Conservation (phyloP, 2,329 filamentous ascomycete genomes). For the Aspergillus felis region DNA sequence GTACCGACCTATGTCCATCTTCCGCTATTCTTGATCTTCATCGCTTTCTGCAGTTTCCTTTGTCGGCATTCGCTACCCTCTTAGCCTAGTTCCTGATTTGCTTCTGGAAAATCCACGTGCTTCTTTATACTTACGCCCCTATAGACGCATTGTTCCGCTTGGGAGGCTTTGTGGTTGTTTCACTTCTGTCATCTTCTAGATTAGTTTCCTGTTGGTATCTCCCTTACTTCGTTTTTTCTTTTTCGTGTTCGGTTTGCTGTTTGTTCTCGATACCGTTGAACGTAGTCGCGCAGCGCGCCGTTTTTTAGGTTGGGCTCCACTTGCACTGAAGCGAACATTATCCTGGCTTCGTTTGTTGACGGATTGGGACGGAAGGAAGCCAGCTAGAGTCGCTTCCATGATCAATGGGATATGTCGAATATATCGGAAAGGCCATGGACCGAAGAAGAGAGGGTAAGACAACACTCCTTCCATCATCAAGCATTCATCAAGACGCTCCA, state of each 20-base stretch:
- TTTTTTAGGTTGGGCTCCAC: constrained; percentile 11
- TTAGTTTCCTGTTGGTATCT: constrained; percentile 10
- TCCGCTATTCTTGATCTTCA: constrained; percentile 9
- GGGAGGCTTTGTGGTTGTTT: constrained; percentile 29
- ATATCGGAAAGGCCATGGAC: constrained; percentile 41
- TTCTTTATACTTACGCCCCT: constrained; percentile 19
- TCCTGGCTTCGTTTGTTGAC: constrained; percentile 3
- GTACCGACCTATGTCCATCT: constrained; percentile 9
- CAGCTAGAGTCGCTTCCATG: constrained; percentile 28
- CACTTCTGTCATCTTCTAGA: constrained; percentile 11
- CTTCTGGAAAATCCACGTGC: constrained; percentile 20
- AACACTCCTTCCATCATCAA: not conserved
- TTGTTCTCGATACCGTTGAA: constrained; percentile 2
- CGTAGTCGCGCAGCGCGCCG: constrained; percentile 16
- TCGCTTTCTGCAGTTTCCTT: constrained; percentile 2
- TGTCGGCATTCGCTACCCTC: constrained; percentile 11
- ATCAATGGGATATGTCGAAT: constrained; percentile 42
- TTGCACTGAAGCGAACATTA: constrained; percentile 7
- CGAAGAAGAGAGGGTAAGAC: constrained; percentile 44
- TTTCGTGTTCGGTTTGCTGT: constrained; percentile 8
- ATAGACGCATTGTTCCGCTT: constrained; percentile 27
- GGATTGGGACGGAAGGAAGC: constrained; percentile 7
- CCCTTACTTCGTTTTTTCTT: constrained; percentile 2
- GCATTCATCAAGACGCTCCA: not conserved
- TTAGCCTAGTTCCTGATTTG: constrained; percentile 14